Percentiles rank a stretch among this genome's conserved stretches.
phyloP scores from a whole-genome alignment of 2,329 filamentous ascomycete species.

The Aureobasidium uvarum region DNA sequence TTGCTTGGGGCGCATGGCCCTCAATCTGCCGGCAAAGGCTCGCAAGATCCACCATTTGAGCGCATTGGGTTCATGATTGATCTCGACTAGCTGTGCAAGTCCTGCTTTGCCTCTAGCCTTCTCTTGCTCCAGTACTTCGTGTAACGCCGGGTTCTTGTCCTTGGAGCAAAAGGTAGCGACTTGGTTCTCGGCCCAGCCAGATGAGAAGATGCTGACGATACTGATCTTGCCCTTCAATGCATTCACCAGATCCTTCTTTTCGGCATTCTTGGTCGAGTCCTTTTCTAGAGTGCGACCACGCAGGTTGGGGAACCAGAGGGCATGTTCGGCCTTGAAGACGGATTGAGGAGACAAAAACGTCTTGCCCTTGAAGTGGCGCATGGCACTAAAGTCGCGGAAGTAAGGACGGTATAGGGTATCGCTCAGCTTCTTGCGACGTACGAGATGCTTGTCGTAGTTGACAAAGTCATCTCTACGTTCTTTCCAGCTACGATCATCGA shows the following conservation, averaged over 20 bases:
- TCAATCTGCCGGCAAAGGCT: constrained; percentile 53
- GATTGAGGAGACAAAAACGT: constrained; percentile 81
- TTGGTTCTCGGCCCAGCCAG: constrained; percentile 82
- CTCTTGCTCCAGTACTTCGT: constrained; percentile 57
- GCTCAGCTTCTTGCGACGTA: constrained; percentile 70
- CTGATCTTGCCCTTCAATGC: constrained; percentile 70
- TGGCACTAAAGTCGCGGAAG: constrained; percentile 91
- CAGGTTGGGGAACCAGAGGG: constrained; percentile 93
- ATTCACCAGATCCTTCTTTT: constrained; percentile 67
- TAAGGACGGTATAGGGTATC: constrained; percentile 80
- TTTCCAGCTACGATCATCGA: constrained; percentile 64
- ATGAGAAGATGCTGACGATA: constrained; percentile 78
- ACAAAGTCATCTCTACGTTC: constrained; percentile 77
- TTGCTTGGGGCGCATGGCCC: constrained; percentile 48
- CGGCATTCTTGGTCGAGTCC: constrained; percentile 66
- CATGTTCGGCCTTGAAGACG: constrained; percentile 77
- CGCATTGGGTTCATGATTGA: constrained; percentile 84
- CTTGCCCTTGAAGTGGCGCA: constrained; percentile 80
- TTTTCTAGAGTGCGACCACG: constrained; percentile 72
- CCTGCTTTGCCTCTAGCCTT: constrained; percentile 39
- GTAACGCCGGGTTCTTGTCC: constrained; percentile 67
- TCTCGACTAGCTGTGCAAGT: constrained; percentile 70
- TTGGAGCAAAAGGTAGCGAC: constrained; percentile 66
- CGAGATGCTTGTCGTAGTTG: constrained; percentile 79
- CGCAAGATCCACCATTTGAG: constrained; percentile 60